Evolutionary conservation across 2,329 filamentous ascomycete genomes (phyloP), one percentile per base, ranked within the genome.

Genomic region (Geosmithia morbida): DNA sequence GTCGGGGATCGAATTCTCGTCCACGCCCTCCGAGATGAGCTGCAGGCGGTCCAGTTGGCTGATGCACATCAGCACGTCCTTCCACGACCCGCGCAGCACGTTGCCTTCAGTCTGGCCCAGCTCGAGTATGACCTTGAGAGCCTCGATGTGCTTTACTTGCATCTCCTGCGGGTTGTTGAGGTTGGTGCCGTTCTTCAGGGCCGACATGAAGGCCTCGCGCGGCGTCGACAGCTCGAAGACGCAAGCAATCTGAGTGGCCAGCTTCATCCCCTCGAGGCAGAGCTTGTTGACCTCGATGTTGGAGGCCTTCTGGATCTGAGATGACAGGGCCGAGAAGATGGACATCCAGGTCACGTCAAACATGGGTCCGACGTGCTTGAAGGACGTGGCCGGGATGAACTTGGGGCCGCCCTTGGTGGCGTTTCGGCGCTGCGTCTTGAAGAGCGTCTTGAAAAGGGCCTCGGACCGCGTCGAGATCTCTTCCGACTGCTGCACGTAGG

Each of bases 271-370:
- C 59, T 98, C 90, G 57, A 98, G 83, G 57, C 92, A 98, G 7
- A 95, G 67, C 59, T 83, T 87, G 62, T 96, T 89, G 16, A 92
- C 86, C 54, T 96, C 88, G 4, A 95, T 71, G 57, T 96, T 96
- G 55, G 94, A 86, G 0, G 87, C 85, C 59, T 95, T 89, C 56
- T 97, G 92, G 61, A 92, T 89, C 55, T 94, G 86, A 46, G 86
- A 89, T 1, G 90, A 96, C 22, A 98, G 74, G 0, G 89, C 89
- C 5, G 90, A 97, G 58, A 98, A 84, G 63, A 96, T 94, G 10
- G 90, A 95, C 90, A 97, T 98, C 92, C 92, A 98, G 0, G 88
- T 94, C 20, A 95, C 88, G 57, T 95, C 89, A 59, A 98, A 97
- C 92, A 98, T 98, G 1, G 92, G 88, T 0, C 92, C 92, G 45